A percentile compares a stretch with the other conserved stretches of the same genome.
Evolutionary conservation across 164 flowering plant genomes (phyloP).

Genomic region (Dillenia turbinata): DNA sequence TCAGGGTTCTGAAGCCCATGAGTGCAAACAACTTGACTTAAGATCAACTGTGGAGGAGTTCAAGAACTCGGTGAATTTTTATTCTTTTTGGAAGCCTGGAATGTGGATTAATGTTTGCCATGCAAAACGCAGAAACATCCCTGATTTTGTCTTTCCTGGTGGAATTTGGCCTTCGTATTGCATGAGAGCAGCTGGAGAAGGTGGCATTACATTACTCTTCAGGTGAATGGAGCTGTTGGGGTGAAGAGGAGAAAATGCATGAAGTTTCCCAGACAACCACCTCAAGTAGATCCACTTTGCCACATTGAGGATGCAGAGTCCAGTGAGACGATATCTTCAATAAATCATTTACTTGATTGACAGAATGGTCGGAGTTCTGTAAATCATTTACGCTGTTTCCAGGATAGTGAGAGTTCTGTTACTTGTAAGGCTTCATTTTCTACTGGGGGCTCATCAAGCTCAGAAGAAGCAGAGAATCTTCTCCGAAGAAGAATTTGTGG

Average conservation of each 20-base stretch:
- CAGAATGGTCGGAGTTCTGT: neutral
- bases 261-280: constrained; percentile 9
- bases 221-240: constrained; percentile 20
- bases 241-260: constrained; percentile 37
- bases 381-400: constrained; percentile 13
- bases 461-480: constrained; percentile 44
- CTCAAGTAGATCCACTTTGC: too few relatives aligned
- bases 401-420: constrained; percentile 14
- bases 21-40: constrained; percentile 75
- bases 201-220: constrained; percentile 22
- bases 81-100: constrained; percentile 60
- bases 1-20: constrained; percentile 54
- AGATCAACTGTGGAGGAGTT: constrained; percentile 83
- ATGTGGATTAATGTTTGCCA: constrained; percentile 76
- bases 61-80: constrained; percentile 51
- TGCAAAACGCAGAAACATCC: constrained; percentile 56
- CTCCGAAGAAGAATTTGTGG: constrained; percentile 41
- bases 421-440: constrained; percentile 5
- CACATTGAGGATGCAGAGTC: too few relatives aligned
- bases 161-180: constrained; percentile 65
- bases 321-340: too few relatives aligned
- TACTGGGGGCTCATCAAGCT: constrained; percentile 18
- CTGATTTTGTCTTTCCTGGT: constrained; percentile 80
- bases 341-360: too few relatives aligned
- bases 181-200: constrained; percentile 32